Conservation (phyloP, 139 green algal species). For the Micromonas commoda region DNA sequence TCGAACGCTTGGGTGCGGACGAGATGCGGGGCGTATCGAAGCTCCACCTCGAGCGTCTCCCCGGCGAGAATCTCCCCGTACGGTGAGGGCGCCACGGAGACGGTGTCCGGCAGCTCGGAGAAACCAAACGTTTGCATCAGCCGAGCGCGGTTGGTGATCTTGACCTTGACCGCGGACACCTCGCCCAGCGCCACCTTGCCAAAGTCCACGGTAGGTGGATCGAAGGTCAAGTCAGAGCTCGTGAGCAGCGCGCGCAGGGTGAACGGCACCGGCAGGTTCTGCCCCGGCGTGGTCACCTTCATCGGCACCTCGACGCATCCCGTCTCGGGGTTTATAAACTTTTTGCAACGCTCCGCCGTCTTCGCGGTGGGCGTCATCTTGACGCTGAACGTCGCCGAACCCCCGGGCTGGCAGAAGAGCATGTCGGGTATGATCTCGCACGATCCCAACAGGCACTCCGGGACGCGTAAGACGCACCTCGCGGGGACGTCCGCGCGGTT, state of each 20-base stretch:
- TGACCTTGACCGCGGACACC: neutral
- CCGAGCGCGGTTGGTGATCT: slow-evolving; percentile 16
- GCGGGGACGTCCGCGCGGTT: slow-evolving; percentile 2
- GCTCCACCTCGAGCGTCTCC: neutral
- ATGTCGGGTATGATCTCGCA: slow-evolving; percentile 28
- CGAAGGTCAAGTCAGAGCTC: slow-evolving; percentile 16
- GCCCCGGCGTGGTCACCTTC: neutral
- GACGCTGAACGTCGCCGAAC: slow-evolving; percentile 1
- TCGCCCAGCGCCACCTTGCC: neutral
- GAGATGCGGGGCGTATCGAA: neutral
- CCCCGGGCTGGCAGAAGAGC: slow-evolving; percentile 21
- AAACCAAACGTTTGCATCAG: slow-evolving; percentile 23
- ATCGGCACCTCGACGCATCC: slow-evolving; percentile 18
- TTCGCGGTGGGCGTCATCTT: slow-evolving; percentile 22
- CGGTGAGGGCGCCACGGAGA: neutral
- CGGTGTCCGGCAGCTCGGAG: neutral
- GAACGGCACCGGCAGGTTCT: slow-evolving; percentile 20
- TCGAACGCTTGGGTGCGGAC: neutral
- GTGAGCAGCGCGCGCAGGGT: slow-evolving; percentile 17
- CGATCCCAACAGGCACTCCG: slow-evolving; percentile 6
- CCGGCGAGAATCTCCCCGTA: slow-evolving; percentile 7
- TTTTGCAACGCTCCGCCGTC: neutral
- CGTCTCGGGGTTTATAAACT: neutral
- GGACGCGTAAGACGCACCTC: slow-evolving; percentile 25
- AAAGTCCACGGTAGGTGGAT: slow-evolving; percentile 26